Evolutionary conservation across 495 filamentous ascomycete species (phyloP), one percentile per base, ranked within the genome.

Genomic region (Aspergillus ellipticus): DNA sequence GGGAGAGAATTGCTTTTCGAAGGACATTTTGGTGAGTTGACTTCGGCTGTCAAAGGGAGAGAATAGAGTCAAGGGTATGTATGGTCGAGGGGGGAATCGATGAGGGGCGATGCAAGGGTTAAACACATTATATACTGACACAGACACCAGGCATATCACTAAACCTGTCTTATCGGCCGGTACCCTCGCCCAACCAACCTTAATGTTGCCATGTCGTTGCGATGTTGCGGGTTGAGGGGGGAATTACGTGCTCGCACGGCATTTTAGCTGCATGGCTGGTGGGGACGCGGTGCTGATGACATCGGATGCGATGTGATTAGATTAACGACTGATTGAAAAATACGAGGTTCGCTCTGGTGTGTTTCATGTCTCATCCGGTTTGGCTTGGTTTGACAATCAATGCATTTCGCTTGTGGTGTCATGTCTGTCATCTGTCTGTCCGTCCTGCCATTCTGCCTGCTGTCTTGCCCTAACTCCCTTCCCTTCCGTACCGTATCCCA

Each of bases 161-260:
- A 26, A 29, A 3, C 26, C n/a, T n/a, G 4, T 39, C 33, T 19
- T 54, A 21, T 47, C 52, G 42, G 37, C 28, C 16, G 13, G 24
- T 33, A 7, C 21, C 11, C 35, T 16, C 16, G 35, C 26, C 16
- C 22, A 9, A 20, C 24, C 24, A 28, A 28, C 24, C 24, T 28
- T 28, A 28, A 28, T 28, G 24, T 28, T 28, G 24, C 4, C 4
- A 7, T 28, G 16, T 35, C 21, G 55, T 49, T 22, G 39, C 21
- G 51, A 71, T 74, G 72, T 66, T 69, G 68, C 58, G 35, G 62
- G 68, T 65, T 54, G 51, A 19, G 57, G 41, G 35, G 41, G 54
- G 11, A 43, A 73, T 74, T 70, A 70, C 72, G 72, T 74, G 72
- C 72, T 74, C 62, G 63, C 68, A 66, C 63, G 66, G 61, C 59